Conservation (phyloP, 306 rosid genomes). For the Cyamopsis tetragonoloba region DNA sequence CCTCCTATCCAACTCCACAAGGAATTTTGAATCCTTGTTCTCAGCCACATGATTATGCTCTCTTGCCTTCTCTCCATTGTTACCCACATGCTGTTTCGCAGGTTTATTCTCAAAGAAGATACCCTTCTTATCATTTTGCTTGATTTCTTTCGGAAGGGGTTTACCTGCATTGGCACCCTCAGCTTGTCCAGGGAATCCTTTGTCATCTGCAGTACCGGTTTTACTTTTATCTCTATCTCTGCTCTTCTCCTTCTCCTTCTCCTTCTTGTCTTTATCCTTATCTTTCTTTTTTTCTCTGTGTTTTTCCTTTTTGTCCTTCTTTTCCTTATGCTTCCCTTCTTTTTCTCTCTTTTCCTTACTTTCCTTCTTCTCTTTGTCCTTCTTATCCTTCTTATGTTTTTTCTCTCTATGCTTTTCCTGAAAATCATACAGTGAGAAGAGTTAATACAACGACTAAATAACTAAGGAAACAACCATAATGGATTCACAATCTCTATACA, state of each 20-base stretch:
- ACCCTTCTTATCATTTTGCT: constrained; percentile 37
- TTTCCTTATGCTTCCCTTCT: constrained; percentile 66
- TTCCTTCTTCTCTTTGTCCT: constrained; percentile 71
- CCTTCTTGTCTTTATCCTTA: constrained; percentile 41
- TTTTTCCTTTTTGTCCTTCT: constrained; percentile 75
- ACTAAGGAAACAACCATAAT: not conserved
- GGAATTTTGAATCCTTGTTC: constrained; percentile 48
- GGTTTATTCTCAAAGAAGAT: constrained; percentile 40
- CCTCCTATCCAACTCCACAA: constrained; percentile 59
- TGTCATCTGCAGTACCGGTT: constrained; percentile 45
- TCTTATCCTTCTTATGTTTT: constrained; percentile 74
- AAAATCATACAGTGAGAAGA: constrained; percentile 2
- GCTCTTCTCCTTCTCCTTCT: constrained; percentile 20
- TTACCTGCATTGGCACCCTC: constrained; percentile 40
- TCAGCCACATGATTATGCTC: constrained; percentile 46
- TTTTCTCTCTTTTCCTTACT: constrained; percentile 68
- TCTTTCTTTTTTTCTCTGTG: constrained; percentile 68
- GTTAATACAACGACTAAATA: not conserved
- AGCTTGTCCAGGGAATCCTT: constrained; percentile 42
- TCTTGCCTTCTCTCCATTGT: constrained; percentile 53
- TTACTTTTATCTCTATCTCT: constrained; percentile 50
- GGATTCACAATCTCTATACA: not conserved
- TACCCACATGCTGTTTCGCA: constrained; percentile 42
- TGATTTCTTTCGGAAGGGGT: constrained; percentile 44
- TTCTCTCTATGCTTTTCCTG: constrained; percentile 75